phyloP scores from a whole-genome alignment of 192 early-diverging fungal species.

The Coemansia reversa region DNA sequence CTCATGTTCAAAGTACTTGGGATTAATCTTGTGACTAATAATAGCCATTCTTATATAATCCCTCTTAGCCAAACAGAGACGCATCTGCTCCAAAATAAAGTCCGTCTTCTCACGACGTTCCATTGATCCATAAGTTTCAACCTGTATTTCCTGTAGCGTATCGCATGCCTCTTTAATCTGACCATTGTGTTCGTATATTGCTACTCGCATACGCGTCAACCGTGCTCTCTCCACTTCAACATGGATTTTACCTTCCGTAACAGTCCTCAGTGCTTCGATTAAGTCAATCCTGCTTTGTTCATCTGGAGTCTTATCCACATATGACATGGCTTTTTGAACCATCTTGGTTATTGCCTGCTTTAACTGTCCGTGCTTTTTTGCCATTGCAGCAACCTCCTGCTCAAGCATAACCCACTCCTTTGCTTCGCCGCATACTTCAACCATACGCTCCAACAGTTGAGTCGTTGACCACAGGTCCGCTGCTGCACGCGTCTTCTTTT shows the following conservation, averaged over 20 bases:
- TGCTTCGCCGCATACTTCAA: slow-evolving; percentile 69
- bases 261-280: slow-evolving; percentile 89
- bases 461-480: slow-evolving; percentile 85
- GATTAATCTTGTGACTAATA: slow-evolving; percentile 93
- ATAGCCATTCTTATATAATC: slow-evolving; percentile 92
- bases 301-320: slow-evolving; percentile 81
- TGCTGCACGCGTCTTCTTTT: slow-evolving; percentile 96
- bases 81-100: slow-evolving; percentile 99
- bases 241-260: slow-evolving; percentile 99
- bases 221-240: slow-evolving; percentile 98
- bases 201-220: slow-evolving; percentile 84
- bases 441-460: slow-evolving; percentile 77
- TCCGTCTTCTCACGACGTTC: slow-evolving; percentile 98
- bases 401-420: slow-evolving; percentile 88
- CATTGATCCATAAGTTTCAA: slow-evolving; percentile 99
- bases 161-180: slow-evolving; percentile 89
- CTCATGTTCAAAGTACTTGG: slow-evolving; percentile 85
- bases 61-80: slow-evolving; percentile 86
- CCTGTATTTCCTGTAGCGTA: slow-evolving; percentile 94
- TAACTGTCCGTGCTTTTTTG: slow-evolving; percentile 97
- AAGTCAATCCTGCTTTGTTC: slow-evolving; percentile 83
- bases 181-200: slow-evolving; percentile 88
- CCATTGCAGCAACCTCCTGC: slow-evolving; percentile 85
- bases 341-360: slow-evolving; percentile 94
- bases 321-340: slow-evolving; percentile 90